Percentiles rank a stretch among this genome's conserved stretches.
phyloP scores from a whole-genome alignment of 2,329 filamentous ascomycete genomes.

The Alternaria ethzedia region DNA sequence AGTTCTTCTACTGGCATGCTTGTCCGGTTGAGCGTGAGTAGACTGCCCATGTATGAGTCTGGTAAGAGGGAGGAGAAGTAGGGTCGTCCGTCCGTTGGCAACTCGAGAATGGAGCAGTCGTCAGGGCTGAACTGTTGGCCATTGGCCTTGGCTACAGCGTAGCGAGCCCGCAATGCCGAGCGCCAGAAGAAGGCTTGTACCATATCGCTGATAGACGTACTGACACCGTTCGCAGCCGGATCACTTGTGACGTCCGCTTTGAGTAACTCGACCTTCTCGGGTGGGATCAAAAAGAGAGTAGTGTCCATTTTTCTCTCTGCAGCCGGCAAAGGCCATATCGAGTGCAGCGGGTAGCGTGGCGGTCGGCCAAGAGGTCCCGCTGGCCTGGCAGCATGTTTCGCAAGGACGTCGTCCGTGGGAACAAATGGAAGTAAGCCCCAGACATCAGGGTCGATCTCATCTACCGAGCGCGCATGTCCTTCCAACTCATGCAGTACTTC shows the following conservation, averaged over 20 bases:
- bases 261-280: slow-evolving; percentile 35
- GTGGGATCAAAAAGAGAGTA: slow-evolving; percentile 42
- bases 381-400: not conserved
- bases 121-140: slow-evolving; percentile 13
- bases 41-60: slow-evolving; percentile 36
- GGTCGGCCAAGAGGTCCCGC: slow-evolving; percentile 2
- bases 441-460: slow-evolving; percentile 22
- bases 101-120: slow-evolving; percentile 36
- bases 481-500: slow-evolving; percentile 27
- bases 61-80: slow-evolving; percentile 36
- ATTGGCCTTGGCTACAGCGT: slow-evolving; percentile 38
- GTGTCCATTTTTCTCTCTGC: slow-evolving; percentile 36
- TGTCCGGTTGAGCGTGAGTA: slow-evolving; percentile 35
- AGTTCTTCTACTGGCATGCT: slow-evolving; percentile 31
- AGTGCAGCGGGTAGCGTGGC: slow-evolving; percentile 32
- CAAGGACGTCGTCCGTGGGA: slow-evolving; percentile 17
- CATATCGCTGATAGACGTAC: slow-evolving; percentile 48
- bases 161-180: slow-evolving; percentile 44
- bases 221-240: slow-evolving; percentile 24
- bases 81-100: slow-evolving; percentile 40
- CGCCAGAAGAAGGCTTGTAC: slow-evolving; percentile 53
- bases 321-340: slow-evolving; percentile 38
- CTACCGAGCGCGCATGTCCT: slow-evolving; percentile 14
- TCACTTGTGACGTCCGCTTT: slow-evolving; percentile 39
- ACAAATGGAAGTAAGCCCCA: slow-evolving; percentile 30